These are phyloP conservation scores for Cyclospora cayetanensis DNA, from an alignment of 169 alveolate genomes.

Conservation along the genomic window DNA sequence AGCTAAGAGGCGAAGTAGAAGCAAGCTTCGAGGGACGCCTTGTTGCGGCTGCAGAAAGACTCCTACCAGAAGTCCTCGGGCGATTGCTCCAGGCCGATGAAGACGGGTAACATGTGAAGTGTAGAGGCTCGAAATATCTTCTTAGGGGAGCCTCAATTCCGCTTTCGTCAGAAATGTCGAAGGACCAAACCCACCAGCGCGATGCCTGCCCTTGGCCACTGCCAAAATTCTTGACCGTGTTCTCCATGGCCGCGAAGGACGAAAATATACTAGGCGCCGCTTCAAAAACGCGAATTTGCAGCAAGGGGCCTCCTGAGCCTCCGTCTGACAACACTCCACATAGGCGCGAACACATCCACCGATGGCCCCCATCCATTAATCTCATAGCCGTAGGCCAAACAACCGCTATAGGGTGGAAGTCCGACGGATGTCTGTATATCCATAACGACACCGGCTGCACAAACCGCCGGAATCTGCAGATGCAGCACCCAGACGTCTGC, in stretches of 20 bases:
- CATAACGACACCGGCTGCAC: not conserved
- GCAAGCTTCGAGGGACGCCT: not conserved
- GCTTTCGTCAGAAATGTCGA: not conserved
- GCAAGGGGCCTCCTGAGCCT: not conserved
- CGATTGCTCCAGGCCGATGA: not conserved
- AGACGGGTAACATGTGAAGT: not conserved
- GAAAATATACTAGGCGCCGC: not conserved
- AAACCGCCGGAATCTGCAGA: conserved; percentile 1
- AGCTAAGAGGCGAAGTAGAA: not conserved
- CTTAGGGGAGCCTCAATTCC: not conserved
- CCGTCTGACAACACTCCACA: not conserved
- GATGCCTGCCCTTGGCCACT: not conserved
- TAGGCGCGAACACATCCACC: not conserved
- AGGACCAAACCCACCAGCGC: not conserved
- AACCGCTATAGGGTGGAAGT: not conserved
- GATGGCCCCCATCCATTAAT: not conserved
- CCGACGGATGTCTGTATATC: conserved; percentile 20
- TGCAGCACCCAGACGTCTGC: not conserved
- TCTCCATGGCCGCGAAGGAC: not conserved
- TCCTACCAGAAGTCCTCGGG: not conserved
- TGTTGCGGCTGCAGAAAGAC: not conserved
- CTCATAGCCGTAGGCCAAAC: not conserved
- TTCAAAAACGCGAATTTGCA: not conserved
- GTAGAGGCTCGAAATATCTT: not conserved
- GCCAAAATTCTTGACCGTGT: not conserved